Percentiles rank a stretch among this genome's conserved stretches.
Evolutionary conservation across 495 filamentous ascomycete genomes (phyloP).

Genomic region (Penicillium atrosanguineum): DNA sequence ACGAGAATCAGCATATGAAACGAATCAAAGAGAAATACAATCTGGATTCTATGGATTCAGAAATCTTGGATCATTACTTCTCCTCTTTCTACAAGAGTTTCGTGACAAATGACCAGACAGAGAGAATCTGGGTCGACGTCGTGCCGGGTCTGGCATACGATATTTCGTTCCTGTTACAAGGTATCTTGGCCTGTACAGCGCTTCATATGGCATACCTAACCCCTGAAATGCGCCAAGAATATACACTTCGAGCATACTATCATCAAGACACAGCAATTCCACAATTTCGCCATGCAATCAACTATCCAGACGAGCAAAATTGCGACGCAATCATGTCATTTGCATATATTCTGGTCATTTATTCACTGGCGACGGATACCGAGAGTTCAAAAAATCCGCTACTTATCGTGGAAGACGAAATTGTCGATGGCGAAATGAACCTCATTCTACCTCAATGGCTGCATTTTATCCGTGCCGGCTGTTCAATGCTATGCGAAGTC

Average conservation of each 20-base stretch:
- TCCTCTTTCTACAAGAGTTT: constrained; percentile 19
- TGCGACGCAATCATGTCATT: constrained; percentile 37
- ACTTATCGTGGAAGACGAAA: constrained; percentile 7
- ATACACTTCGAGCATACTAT: constrained; percentile 16
- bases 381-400: constrained; percentile 8
- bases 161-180: constrained; percentile 30
- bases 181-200: constrained; percentile 34
- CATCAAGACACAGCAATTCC: constrained; percentile 35
- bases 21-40: constrained; percentile 7
- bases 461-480: constrained; percentile 17
- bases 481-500: constrained; percentile 17
- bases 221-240: constrained; percentile 7
- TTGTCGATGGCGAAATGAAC: neutral
- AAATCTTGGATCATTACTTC: constrained; percentile 20
- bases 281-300: constrained; percentile 27
- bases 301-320: constrained; percentile 19
- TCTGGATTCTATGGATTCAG: constrained; percentile 11
- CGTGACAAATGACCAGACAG: constrained; percentile 7
- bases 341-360: constrained; percentile 36
- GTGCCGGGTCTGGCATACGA: constrained; percentile 22
- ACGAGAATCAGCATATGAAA: neutral
- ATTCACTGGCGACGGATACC: constrained; percentile 12
- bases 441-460: constrained; percentile 17
- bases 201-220: constrained; percentile 28
- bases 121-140: constrained; percentile 18